These are phyloP conservation scores for Geotrichum bryndzae DNA, from an alignment of 1,139 yeast genomes.

Conservation along the genomic window DNA sequence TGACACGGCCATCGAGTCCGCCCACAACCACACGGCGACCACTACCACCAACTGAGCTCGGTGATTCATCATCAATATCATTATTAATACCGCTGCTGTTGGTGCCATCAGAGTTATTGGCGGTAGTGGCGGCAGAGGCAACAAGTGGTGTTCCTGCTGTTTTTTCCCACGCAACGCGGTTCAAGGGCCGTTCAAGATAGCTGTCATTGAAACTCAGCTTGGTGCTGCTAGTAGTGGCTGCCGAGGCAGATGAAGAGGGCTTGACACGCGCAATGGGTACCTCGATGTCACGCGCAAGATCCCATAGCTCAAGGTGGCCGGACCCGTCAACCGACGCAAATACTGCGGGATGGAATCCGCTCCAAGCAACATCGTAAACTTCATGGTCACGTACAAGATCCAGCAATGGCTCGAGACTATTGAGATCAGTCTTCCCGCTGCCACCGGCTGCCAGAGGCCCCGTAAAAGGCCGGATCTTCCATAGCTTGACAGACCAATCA, in stretches of 20 bases:
- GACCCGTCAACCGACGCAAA: conserved; percentile 48
- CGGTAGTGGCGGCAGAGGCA: conserved; percentile 8
- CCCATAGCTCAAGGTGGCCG: conserved; percentile 52
- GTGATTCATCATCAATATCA: conserved; percentile 15
- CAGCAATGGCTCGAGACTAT: conserved; percentile 17
- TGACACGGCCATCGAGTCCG: conserved; percentile 35
- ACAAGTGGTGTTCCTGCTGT: not conserved
- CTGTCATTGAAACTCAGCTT: not conserved
- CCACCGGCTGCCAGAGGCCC: conserved; percentile 14
- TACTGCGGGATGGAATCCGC: conserved; percentile 42
- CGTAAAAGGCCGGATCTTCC: conserved; percentile 31
- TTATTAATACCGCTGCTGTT: conserved; percentile 1
- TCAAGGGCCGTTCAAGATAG: conserved; percentile 13
- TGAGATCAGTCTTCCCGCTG: conserved; percentile 2
- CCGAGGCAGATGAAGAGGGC: not conserved
- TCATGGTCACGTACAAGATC: conserved; percentile 36
- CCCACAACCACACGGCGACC: conserved; percentile 33
- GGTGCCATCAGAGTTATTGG: not conserved
- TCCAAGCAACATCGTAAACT: conserved; percentile 41
- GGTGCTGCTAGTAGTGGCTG: not conserved
- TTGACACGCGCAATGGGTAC: conserved; percentile 35
- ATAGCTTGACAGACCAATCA: conserved; percentile 42
- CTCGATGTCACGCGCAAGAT: conserved; percentile 40
- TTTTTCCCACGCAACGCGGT: conserved; percentile 15
- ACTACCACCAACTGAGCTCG: not conserved